Evolutionary conservation across 805 yeast species (phyloP), one percentile per base, ranked within the genome.

Genomic region (Wickerhamomyces kurtzmanii): DNA sequence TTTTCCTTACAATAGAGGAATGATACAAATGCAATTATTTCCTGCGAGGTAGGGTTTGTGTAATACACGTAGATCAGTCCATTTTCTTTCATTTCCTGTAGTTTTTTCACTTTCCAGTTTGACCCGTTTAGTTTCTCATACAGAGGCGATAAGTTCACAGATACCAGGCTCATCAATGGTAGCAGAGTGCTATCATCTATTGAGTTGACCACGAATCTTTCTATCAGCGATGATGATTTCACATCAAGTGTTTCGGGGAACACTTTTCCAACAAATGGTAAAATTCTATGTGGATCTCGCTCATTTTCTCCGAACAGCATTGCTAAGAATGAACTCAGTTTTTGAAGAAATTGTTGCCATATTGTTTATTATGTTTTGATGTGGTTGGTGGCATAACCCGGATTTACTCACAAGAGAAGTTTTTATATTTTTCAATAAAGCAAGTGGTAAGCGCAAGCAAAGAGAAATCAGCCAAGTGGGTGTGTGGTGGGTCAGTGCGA

Each of bases 1-100:
- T 53, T 51, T 27, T 68, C 72, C 7, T 36, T 19, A 1, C 68
- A 62, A n/a, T 65, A 29, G 36, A 59, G 58, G 29, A 69, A 43
- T 1, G 77, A 68, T 9, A 69, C 23, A 34, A 72, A 71, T 1
- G 63, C 73, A 2, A 49, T 43, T 1, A 62, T 21, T 3, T 26
- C 31, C 3, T 31, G n/a, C n/a, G n/a, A n/a, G n/a, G n/a, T 29
- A 5, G 27, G 30, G 13, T 29, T 28, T 15, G 22, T 13, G 20
- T 65, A 53, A 38, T 59, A 43, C 1, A 64, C 41, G 33, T 66
- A 68, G 0, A 66, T 47, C 34, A 71, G 45, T 0, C 76, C 75
- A 0, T 47, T 29, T 32, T 68, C 75, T 15, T 43, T 34, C 64
- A 71, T 60, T 34, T 71, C 78, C 22, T 37, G 50, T 10, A 37